Conservation (phyloP, 371 early-diverging fungal genomes). For the Apophysomyces variabilis region DNA sequence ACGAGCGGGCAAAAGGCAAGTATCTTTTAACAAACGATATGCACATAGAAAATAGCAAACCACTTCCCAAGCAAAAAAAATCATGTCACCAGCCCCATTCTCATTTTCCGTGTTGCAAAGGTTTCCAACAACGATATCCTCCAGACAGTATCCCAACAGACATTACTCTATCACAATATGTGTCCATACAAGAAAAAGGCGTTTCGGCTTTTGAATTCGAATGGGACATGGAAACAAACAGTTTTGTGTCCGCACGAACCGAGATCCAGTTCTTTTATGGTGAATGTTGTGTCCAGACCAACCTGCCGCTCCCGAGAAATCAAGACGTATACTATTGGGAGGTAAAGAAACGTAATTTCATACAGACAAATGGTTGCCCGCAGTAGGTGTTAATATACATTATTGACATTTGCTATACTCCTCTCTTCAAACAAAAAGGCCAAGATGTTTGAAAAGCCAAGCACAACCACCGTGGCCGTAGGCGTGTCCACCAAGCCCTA, state of each 20-base stretch:
- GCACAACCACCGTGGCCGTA: slow-evolving; percentile 60
- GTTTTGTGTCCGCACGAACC: slow-evolving; percentile 74
- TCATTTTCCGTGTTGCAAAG: slow-evolving; percentile 24
- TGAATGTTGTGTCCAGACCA: slow-evolving; percentile 81
- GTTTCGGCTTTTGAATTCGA: slow-evolving; percentile 87
- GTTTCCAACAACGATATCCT: slow-evolving; percentile 59
- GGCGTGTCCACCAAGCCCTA: slow-evolving; percentile 76
- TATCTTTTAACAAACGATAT: not conserved
- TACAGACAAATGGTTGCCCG: not conserved
- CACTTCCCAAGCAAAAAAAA: not conserved
- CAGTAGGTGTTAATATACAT: too few species aligned
- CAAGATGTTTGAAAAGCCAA: slow-evolving; percentile 75
- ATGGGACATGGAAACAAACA: slow-evolving; percentile 65
- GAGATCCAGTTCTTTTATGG: slow-evolving; percentile 75
- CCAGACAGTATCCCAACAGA: slow-evolving; percentile 71
- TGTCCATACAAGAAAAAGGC: slow-evolving; percentile 82
- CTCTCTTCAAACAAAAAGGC: slow-evolving; percentile 32
- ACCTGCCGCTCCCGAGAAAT: slow-evolving; percentile 78
- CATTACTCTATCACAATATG: slow-evolving; percentile 67
- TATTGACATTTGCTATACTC: not conserved
- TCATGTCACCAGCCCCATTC: not conserved
- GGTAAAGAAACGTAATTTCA: slow-evolving; percentile 15
- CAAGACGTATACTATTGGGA: slow-evolving; percentile 80
- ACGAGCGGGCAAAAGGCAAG: slow-evolving; percentile 54
- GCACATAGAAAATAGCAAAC: too few species aligned